Conservation (phyloP, 1,284 basidiomycete genomes). For the Mixia osmundae region DNA sequence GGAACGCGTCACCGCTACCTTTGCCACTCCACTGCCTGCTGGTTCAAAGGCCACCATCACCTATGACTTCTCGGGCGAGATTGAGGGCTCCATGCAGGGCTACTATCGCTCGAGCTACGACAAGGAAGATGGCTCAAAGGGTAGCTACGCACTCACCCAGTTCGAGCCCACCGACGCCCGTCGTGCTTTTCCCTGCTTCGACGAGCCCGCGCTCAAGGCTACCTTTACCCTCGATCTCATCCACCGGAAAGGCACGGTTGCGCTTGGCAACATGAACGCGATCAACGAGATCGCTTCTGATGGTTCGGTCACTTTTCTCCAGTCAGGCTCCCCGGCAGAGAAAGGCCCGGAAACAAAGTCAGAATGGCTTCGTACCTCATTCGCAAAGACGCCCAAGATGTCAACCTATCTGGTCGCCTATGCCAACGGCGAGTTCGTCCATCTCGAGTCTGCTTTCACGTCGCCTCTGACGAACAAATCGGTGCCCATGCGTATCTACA, state of each 20-base stretch:
- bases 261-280: slow-evolving; percentile 64
- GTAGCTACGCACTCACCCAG: slow-evolving; percentile 19
- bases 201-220: slow-evolving; percentile 79
- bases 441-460: slow-evolving; percentile 50
- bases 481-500: slow-evolving; percentile 21
- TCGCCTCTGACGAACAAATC: slow-evolving; percentile 24
- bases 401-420: slow-evolving; percentile 81
- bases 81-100: slow-evolving; percentile 13
- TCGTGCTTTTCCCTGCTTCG: slow-evolving; percentile 38
- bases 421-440: slow-evolving; percentile 62
- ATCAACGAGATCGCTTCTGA: slow-evolving; percentile 27
- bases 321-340: not conserved
- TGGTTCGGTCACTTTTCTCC: not conserved
- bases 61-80: slow-evolving; percentile 11
- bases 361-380: slow-evolving; percentile 19
- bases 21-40: slow-evolving; percentile 4
- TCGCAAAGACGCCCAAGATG: slow-evolving; percentile 31
- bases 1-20: slow-evolving; percentile 9
- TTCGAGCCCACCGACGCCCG: slow-evolving; percentile 64
- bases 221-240: slow-evolving; percentile 63
- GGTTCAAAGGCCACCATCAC: slow-evolving; percentile 11
- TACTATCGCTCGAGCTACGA: slow-evolving; percentile 14
- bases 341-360: not conserved
- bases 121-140: slow-evolving; percentile 9
- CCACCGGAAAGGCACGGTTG: slow-evolving; percentile 34